Evolutionary conservation across 1,284 basidiomycete species (phyloP), one percentile per base, ranked within the genome.

Genomic region (Athelia psychrophila): DNA sequence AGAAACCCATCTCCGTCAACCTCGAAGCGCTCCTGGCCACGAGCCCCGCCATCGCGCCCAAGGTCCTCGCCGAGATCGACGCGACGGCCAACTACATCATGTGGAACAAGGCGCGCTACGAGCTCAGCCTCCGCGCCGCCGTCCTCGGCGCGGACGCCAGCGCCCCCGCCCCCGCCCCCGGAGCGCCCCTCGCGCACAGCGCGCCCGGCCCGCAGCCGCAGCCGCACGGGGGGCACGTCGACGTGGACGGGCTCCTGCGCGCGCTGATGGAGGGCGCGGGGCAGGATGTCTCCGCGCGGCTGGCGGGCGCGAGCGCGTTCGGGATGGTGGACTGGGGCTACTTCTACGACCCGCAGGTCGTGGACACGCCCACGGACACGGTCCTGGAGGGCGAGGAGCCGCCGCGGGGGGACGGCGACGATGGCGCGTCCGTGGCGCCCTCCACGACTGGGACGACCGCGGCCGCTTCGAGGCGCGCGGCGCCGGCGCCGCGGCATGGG

Each of bases 311-410:
- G 6, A 42, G 38, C n/a, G 6, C 38, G 20, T 42, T 42, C 38
- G 38, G 38, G n/a, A 42, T 42, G 38, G 38, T 42, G n/a, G 38
- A 42, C 38, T 42, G 38, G 38, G 38, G 38, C 20, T 42, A 42
- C 20, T 42, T 42, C 38, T 42, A 42, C n/a, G 38, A 42, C 20
- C 38, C 38, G 9, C 38, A 42, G 20, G 38, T 42, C 38, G 38
- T 42, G 16, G 38, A 42, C 38, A 42, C n/a, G n/a, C n/a, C 38
- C 8, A 18, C 38, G 6, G n/a, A 42, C 6, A 42, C 38, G 16
- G n/a, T 42, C 5, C 6, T 42, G 16, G 8, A 42, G 20, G 38
- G 38, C 16, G 38, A 42, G 6, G n/a, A 42, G n/a, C 38, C 16
- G 38, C 38, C 38, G 6, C n/a, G 38, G 38, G 20, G 38, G 9